Percentiles rank a stretch among this genome's conserved stretches.
These are phyloP conservation scores for Triticum urartu DNA, from an alignment of 176 grass and related monocot genomes.

Conservation along the genomic window DNA sequence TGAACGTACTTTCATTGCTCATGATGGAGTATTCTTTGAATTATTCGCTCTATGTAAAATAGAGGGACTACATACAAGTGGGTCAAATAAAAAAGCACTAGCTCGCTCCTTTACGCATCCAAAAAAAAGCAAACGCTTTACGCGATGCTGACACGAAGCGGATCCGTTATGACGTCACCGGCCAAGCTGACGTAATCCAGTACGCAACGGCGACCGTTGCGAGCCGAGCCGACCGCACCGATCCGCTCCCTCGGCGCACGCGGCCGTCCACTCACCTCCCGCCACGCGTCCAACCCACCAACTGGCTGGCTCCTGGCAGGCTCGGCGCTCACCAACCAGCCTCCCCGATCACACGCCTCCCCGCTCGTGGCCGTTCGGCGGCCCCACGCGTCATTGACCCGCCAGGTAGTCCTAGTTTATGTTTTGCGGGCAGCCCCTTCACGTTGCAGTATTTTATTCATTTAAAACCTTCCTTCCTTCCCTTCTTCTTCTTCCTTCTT, in stretches of 20 bases:
- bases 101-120: no score
- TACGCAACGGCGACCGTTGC: not conserved
- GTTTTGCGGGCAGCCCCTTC: not conserved
- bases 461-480: not conserved
- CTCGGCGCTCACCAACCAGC: not conserved
- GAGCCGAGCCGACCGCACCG: not conserved
- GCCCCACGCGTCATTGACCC: not conserved
- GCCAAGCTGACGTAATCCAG: not conserved
- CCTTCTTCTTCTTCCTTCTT: not conserved
- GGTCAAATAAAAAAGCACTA: no score
- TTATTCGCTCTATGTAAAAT: no score
- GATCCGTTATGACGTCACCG: not conserved
- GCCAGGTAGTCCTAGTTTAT: not conserved
- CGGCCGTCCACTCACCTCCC: not conserved
- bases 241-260: not conserved
- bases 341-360: not conserved
- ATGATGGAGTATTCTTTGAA: no score
- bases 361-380: not conserved
- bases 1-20: no score
- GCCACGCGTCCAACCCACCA: no score
- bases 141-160: not conserved
- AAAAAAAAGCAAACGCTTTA: not conserved
- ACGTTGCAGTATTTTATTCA: not conserved
- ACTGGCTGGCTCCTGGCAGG: no score
- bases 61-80: no score